Evolutionary conservation across 306 rosid genomes (phyloP).

Genomic region (Spatholobus suberectus): DNA sequence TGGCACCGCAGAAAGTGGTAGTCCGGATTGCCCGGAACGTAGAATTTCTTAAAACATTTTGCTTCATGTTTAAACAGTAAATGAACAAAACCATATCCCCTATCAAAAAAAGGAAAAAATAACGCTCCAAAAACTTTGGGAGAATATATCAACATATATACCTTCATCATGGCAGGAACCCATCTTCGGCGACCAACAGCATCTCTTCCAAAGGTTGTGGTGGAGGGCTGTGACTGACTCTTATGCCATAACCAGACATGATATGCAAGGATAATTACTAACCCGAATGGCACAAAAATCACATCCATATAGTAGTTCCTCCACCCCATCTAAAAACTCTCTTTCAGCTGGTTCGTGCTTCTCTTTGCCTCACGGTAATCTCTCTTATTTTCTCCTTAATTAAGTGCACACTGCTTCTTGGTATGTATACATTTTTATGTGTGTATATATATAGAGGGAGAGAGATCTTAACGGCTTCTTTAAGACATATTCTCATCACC

Average conservation of each 20-base stretch:
- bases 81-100: not conserved
- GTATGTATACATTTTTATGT: too few relatives aligned
- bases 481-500: too few relatives aligned
- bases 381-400: not conserved
- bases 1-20: too few relatives aligned
- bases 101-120: not conserved
- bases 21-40: too few relatives aligned
- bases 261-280: constrained; percentile 53
- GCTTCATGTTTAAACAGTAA: too few relatives aligned
- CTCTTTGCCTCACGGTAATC: not conserved
- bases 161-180: constrained; percentile 72
- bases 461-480: too few relatives aligned
- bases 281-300: constrained; percentile 67
- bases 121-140: not conserved
- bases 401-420: not conserved
- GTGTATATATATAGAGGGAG: too few relatives aligned
- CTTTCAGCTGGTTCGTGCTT: not conserved
- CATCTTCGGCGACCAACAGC: constrained; percentile 62
- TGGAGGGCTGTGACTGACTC: constrained; percentile 56
- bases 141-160: not conserved
- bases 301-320: constrained; percentile 39
- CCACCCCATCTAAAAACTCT: constrained; percentile 57
- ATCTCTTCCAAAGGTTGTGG: constrained; percentile 74
- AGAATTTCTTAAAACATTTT: not conserved
- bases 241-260: constrained; percentile 76